Evolutionary conservation across 2,329 filamentous ascomycete species (phyloP).

Genomic region (Epichloe sp.): DNA sequence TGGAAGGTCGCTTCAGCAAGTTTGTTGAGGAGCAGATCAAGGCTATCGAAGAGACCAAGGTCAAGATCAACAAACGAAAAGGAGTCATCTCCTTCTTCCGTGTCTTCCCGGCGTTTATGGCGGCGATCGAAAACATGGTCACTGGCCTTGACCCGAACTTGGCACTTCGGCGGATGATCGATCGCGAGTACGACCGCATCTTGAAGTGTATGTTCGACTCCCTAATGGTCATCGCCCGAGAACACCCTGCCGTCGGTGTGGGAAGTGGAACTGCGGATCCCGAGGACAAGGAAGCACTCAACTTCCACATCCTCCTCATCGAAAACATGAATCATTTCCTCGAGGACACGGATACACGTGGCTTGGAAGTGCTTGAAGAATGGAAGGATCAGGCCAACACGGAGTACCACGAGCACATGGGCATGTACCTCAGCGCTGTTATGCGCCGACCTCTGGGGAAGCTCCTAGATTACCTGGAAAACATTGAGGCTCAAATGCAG

Average conservation of each 20-base stretch:
- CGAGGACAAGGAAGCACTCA: conserved; percentile 92
- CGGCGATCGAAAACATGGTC: conserved; percentile 74
- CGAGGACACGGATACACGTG: conserved; percentile 71
- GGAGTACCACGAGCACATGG: conserved; percentile 79
- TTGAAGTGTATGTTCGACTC: conserved; percentile 96
- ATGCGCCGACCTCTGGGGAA: conserved; percentile 83
- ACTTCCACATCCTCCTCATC: conserved; percentile 93
- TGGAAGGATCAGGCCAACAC: conserved; percentile 68
- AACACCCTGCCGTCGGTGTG: conserved; percentile 42
- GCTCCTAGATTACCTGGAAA: conserved; percentile 82
- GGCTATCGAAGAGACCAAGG: conserved; percentile 94
- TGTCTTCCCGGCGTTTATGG: conserved; percentile 78
- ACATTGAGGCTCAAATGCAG: conserved; percentile 61
- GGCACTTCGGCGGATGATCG: conserved; percentile 61
- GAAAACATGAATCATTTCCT: conserved; percentile 99
- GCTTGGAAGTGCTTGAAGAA: conserved; percentile 63
- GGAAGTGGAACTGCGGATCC: conserved; percentile 35
- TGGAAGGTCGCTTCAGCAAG: conserved; percentile 66
- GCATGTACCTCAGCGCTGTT: conserved; percentile 73
- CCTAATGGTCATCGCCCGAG: conserved; percentile 79
- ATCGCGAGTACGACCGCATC: conserved; percentile 77
- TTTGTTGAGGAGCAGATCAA: conserved; percentile 93
- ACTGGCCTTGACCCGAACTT: conserved; percentile 41
- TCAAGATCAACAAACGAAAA: conserved; percentile 97
- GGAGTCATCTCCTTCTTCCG: conserved; percentile 93